Percentiles rank a stretch among this genome's conserved stretches.
Conservation (phyloP, 352 stramenopile species). For the Phytophthora foliorum region DNA sequence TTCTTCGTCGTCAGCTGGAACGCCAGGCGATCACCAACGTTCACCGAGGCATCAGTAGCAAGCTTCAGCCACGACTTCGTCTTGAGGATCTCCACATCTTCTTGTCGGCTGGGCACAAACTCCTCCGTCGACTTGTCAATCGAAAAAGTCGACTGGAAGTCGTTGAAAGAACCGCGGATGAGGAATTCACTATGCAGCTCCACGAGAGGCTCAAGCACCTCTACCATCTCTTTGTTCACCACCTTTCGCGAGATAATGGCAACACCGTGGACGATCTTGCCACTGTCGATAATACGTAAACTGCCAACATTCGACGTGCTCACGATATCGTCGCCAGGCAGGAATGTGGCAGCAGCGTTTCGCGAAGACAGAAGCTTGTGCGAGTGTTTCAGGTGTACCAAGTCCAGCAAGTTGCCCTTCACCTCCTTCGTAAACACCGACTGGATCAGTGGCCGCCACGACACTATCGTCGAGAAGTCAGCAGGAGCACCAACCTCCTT, state of each 20-base stretch:
- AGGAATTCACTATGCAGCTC: conserved; percentile 88
- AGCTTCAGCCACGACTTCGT: conserved; percentile 76
- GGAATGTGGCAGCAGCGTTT: conserved; percentile 53
- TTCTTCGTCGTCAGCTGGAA: conserved; percentile 69
- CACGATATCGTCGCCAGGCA: conserved; percentile 73
- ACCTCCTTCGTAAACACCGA: conserved; percentile 88
- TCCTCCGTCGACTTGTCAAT: conserved; percentile 53
- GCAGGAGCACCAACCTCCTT: conserved; percentile 50
- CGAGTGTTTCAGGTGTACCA: conserved; percentile 89
- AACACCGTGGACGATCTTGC: conserved; percentile 83
- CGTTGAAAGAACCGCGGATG: conserved; percentile 80
- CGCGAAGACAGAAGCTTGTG: conserved; percentile 74
- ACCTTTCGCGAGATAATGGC: conserved; percentile 74
- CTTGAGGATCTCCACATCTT: conserved; percentile 70
- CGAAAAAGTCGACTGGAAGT: conserved; percentile 84
- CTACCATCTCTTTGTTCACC: conserved; percentile 57
- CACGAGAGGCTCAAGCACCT: conserved; percentile 72
- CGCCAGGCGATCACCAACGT: conserved; percentile 56
- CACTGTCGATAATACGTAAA: conserved; percentile 80
- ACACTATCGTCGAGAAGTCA: conserved; percentile 85
- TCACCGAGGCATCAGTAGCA: conserved; percentile 29
- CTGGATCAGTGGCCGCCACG: conserved; percentile 86
- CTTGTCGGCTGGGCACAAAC: conserved; percentile 47
- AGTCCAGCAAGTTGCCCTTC: conserved; percentile 79
- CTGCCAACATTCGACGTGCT: conserved; percentile 78